Conservation (phyloP, 1,284 basidiomycete species). For the Moesziomyces sp. region DNA sequence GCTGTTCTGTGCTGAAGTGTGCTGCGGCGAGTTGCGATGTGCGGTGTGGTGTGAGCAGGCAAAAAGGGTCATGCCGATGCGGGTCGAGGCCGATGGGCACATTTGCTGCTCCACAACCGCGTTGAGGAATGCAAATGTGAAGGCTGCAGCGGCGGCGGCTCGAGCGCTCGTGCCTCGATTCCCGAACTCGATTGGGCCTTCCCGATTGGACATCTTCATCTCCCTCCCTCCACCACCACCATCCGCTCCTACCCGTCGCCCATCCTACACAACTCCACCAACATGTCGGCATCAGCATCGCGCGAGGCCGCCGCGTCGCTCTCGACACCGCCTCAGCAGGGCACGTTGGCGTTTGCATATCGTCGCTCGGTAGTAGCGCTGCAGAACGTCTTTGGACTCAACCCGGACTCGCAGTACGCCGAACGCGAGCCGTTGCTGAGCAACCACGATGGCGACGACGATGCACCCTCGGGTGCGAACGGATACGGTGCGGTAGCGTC, state of each 20-base stretch:
- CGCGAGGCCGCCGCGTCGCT: constrained; percentile 37
- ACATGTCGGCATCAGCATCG: constrained; percentile 25
- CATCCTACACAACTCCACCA: neutral
- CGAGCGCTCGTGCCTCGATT: no score
- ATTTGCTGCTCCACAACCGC: no score
- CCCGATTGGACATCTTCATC: neutral
- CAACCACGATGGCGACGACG: constrained; percentile 7
- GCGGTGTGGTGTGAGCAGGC: no score
- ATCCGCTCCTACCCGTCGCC: neutral
- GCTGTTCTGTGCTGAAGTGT: no score
- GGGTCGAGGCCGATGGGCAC: no score
- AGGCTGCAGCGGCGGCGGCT: no score
- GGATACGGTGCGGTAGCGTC: constrained; percentile 42
- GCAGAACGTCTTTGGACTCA: constrained; percentile 51
- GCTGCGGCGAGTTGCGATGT: no score
- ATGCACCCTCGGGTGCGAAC: constrained; percentile 13
- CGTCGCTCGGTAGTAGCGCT: constrained; percentile 55
- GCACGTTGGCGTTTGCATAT: constrained; percentile 54
- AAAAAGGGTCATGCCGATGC: no score
- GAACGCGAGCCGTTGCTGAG: constrained; percentile 53
- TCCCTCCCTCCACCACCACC: neutral
- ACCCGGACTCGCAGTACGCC: constrained; percentile 40
- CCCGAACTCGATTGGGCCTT: no score
- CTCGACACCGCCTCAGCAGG: constrained; percentile 42
- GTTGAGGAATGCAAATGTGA: no score